Percentiles rank a stretch among this genome's conserved stretches.
Evolutionary conservation across 2,329 filamentous ascomycete genomes (phyloP).

Genomic region (Penicillium sp.): DNA sequence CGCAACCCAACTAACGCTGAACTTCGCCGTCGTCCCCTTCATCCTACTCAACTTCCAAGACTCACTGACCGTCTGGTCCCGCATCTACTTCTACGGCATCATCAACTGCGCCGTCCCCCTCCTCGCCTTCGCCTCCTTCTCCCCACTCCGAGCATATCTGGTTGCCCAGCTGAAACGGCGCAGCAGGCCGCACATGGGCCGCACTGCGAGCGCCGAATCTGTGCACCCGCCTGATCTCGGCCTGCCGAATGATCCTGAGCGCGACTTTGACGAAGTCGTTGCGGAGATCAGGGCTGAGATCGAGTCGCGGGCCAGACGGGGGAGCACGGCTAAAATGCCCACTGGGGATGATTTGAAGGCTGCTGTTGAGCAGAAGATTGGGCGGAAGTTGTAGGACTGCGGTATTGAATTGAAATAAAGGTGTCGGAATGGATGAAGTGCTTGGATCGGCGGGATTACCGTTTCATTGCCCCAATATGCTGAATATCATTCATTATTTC

Average conservation of each 20-base stretch:
- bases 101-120: slow-evolving; percentile 63
- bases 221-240: slow-evolving; percentile 67
- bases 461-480: no score
- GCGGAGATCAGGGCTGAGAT: slow-evolving; percentile 71
- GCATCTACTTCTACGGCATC: slow-evolving; percentile 84
- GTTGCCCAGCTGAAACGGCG: slow-evolving; percentile 58
- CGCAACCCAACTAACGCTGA: slow-evolving; percentile 75
- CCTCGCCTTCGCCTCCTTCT: slow-evolving; percentile 64
- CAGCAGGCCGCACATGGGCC: slow-evolving; percentile 37
- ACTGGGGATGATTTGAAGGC: slow-evolving; percentile 50
- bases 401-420: slow-evolving; percentile 1
- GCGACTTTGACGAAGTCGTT: slow-evolving; percentile 73
- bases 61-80: slow-evolving; percentile 72
- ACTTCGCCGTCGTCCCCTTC: slow-evolving; percentile 80
- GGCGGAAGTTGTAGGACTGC: slow-evolving; percentile 41
- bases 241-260: slow-evolving; percentile 69
- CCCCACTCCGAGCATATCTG: slow-evolving; percentile 65
- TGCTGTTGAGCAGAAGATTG: slow-evolving; percentile 50
- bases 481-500: no score
- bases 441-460: neutral
- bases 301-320: slow-evolving; percentile 54
- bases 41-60: slow-evolving; percentile 70
- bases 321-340: slow-evolving; percentile 45
- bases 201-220: slow-evolving; percentile 57
- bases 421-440: neutral